Base-by-base conservation (phyloP, 2,329 filamentous ascomycete genomes). In the Laburnicola sp. region DNA sequence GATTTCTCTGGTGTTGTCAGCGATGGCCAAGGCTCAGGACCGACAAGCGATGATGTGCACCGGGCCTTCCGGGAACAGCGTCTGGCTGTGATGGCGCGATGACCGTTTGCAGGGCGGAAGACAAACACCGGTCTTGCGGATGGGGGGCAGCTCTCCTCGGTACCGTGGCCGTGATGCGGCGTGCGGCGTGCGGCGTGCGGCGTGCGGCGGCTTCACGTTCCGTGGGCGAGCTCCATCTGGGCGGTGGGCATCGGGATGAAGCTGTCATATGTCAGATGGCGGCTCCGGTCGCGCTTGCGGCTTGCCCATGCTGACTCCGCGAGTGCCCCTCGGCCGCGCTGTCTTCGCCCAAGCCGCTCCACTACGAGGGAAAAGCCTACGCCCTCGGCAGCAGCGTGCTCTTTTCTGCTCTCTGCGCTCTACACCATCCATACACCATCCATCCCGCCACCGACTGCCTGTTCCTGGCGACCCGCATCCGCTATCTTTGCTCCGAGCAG, bases 1-100 rank as follows among this genome's bases (percentile, higher is more conserved):
- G 60, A 64, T 58, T 63, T 64, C 50, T 53, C 45, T 49, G 49
- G 44, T 52, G 50, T 56, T 59, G 53, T 56, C 56, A 59, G 56
- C 56, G 53, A 48, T 28, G 49, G 45, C 54, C 59, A 60, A 53
- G 51, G 49, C 46, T 52, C 56, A 63, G 59, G 54, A 52, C 51
- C 57, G 36, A 40, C 45, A 40, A 48, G 36, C 45, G 45, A 40
- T 39, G 45, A 48, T 40, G 45, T 41, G 45, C 45, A 45, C 31
- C 45, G 36, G 45, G 28, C 6, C 34, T 16, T 11, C 43, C 32
- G 43, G 38, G 23, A 42, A 42, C 37, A 28, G 37, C 46, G 43
- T 32, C 32, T 23, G 25, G 22, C 32, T 11, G 22, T 32, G 43
- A 25, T 8, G 28, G 43, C 22, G 43, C 43, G 27, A 30, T 11